A percentile compares a stretch with the other conserved stretches of the same genome.
Conservation (phyloP, 768 basidiomycete species). For the Amanita jacksonii region DNA sequence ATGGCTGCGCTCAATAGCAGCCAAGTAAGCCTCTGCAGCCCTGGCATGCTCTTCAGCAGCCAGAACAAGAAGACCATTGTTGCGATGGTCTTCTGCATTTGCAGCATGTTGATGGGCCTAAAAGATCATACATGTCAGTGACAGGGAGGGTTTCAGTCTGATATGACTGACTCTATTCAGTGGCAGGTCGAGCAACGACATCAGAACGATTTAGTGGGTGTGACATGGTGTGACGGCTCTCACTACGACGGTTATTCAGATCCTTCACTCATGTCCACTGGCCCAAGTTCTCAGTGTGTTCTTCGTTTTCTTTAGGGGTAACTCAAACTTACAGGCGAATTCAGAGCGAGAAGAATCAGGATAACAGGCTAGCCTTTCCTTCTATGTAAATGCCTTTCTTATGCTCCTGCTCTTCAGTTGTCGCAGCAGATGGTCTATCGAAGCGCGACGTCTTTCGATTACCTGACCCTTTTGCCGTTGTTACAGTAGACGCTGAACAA, state of each 20-base stretch:
- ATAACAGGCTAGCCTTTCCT: constrained; percentile 44
- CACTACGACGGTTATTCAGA: too few species aligned
- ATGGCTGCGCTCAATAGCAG: constrained; percentile 61
- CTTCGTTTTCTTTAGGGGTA: neutral
- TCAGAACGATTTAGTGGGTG: too few species aligned
- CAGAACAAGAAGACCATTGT: constrained; percentile 58
- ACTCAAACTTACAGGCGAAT: constrained; percentile 1
- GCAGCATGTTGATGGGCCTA: constrained; percentile 80
- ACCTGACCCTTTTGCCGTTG: constrained; percentile 96
- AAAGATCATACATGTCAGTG: constrained; percentile 7
- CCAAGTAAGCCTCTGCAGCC: constrained; percentile 67
- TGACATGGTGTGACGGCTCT: too few species aligned
- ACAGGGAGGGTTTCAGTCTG: neutral
- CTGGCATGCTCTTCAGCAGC: constrained; percentile 68
- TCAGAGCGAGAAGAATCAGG: constrained; percentile 65
- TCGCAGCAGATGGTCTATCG: constrained; percentile 88
- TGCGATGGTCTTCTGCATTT: constrained; percentile 65
- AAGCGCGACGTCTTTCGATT: constrained; percentile 95
- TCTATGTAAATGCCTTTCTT: neutral
- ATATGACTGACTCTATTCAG: constrained; percentile 6
- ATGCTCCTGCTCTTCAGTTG: constrained; percentile 40
- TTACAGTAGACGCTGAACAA: constrained; percentile 97
- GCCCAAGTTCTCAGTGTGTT: constrained; percentile 36
- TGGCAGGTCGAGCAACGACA: constrained; percentile 7
- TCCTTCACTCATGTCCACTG: constrained; percentile 8